A percentile compares a stretch with the other conserved stretches of the same genome.
These are phyloP conservation scores for Berkeleyomyces basicola DNA, from an alignment of 2,329 filamentous ascomycete genomes.

Conservation along the genomic window DNA sequence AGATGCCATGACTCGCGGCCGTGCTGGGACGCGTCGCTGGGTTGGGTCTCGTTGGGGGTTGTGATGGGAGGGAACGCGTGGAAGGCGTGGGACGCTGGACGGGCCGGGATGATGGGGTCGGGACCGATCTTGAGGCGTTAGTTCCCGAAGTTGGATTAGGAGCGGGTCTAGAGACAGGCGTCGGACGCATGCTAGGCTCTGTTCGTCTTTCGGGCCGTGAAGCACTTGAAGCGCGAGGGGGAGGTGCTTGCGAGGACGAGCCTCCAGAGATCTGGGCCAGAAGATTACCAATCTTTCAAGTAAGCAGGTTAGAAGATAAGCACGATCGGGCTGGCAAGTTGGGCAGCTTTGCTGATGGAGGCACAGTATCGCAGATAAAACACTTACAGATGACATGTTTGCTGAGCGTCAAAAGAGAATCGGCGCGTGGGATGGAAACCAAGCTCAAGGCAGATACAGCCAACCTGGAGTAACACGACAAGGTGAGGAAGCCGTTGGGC, in stretches of 20 bases:
- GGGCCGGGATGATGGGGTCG: conserved; percentile 13
- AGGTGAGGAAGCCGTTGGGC: background rate
- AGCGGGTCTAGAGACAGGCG: background rate
- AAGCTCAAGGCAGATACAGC: background rate
- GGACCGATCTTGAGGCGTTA: background rate
- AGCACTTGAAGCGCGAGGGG: background rate
- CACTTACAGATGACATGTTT: conserved; percentile 9
- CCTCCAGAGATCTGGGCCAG: conserved; percentile 10
- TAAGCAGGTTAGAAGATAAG: conserved; percentile 2
- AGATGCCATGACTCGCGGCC: conserved; percentile 5
- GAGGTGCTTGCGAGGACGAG: background rate
- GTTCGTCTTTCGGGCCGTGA: background rate
- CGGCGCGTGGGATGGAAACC: background rate
- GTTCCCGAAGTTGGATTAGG: background rate
- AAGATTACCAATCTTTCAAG: conserved; percentile 11
- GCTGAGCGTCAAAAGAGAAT: background rate
- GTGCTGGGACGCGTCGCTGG: conserved; percentile 8
- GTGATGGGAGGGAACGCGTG: conserved; percentile 18
- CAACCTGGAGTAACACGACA: background rate
- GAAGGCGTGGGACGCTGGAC: conserved; percentile 19
- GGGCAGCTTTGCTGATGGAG: background rate
- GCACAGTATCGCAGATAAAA: background rate
- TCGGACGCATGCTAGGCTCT: background rate
- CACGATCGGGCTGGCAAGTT: background rate
- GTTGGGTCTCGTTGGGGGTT: conserved; percentile 16